Base-by-base conservation (phyloP, 805 yeast species). In the Monosporozyma servazzii region DNA sequence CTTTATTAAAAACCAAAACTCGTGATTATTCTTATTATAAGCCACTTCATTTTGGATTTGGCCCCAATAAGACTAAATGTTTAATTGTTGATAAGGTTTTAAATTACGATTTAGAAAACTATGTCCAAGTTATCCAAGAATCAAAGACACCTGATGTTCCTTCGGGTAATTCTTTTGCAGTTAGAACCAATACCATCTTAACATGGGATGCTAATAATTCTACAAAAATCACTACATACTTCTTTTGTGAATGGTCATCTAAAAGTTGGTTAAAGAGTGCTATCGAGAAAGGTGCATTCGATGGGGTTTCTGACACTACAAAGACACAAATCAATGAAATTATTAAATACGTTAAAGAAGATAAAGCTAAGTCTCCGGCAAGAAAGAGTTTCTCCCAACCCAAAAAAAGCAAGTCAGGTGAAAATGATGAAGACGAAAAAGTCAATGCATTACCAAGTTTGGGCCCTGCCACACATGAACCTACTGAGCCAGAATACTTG, bases 61-160 rank as follows among this genome's bases (percentile, higher is more conserved):
- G 91, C 0, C 93, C 93, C 2, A 85, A 82, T 58, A 84, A 84
- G 56, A 85, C 95, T 0, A 70, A 69, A 52, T 85, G 93, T 69
- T 63, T 72, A 18, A 83, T 86, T 47, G 72, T 74, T 3, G 95
- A 86, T 58, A 73, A 73, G 3, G 60, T 85, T 20, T 77, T 79
- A 21, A 72, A 75, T 47, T 70, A 63, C 50, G 82, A 84, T 57
- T 71, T 78, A 17, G 71, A 75, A 7, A 70, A 72, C 29, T 69
- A 66, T 51, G 72, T 81, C 23, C 70, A 73, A 33, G 79, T 82
- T 2, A 71, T 75, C 5, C 86, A 83, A 55, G 65, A 71, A 1
- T 81, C 89, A 0, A 77, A 74, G 45, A 83, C 90, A 0, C 95
- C 93, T 0, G 93, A 86, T 68, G 88, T 86, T n/a, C 95, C 95